Conservation (phyloP, 106 monocot genomes). For the Gastrodia elata region DNA sequence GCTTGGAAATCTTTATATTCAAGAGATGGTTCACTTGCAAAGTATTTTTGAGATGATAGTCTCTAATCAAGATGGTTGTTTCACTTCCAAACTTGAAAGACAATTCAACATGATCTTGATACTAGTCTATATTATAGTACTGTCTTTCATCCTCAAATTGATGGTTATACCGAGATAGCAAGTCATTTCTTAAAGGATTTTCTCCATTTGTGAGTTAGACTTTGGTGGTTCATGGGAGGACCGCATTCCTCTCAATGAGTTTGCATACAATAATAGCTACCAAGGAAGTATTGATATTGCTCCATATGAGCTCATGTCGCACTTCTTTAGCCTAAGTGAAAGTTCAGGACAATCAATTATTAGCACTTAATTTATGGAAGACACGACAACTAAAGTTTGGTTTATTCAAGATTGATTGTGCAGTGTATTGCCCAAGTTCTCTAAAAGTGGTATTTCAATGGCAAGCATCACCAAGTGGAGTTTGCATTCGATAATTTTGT, state of each 20-base stretch:
- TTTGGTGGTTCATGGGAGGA: background rate
- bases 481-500: too few species aligned
- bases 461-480: too few species aligned
- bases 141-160: background rate
- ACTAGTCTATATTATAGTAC: background rate
- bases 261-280: background rate
- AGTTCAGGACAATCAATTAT: too few species aligned
- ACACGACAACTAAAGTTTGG: too few species aligned
- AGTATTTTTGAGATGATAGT: background rate
- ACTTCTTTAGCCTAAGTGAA: too few species aligned
- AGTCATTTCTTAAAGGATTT: background rate
- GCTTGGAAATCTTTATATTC: background rate
- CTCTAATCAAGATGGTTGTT: background rate
- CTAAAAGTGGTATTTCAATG: too few species aligned
- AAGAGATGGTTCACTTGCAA: background rate
- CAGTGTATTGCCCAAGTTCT: too few species aligned
- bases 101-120: background rate
- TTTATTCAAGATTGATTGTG: too few species aligned
- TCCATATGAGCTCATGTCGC: too few species aligned
- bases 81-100: background rate
- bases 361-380: too few species aligned
- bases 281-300: too few species aligned
- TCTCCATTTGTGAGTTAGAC: background rate
- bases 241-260: background rate
- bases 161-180: background rate